These are phyloP conservation scores for Abrus pulchellus DNA, from an alignment of 306 rosid genomes.

Conservation along the genomic window DNA sequence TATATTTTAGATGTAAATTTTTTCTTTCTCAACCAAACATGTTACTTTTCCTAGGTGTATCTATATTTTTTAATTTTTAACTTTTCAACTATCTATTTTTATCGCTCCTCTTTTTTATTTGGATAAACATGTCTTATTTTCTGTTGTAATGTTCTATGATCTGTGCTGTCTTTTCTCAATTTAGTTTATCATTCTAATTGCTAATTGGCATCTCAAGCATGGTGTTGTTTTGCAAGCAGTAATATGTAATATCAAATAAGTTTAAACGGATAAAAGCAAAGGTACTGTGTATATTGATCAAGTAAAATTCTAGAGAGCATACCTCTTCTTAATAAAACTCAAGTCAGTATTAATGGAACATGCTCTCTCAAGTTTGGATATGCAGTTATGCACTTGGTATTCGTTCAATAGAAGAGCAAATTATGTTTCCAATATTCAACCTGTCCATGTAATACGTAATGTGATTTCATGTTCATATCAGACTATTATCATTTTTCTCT, in stretches of 20 bases:
- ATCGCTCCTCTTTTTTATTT: background rate
- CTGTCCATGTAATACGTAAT: background rate
- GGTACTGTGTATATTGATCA: slow-evolving; percentile 11
- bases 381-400: background rate
- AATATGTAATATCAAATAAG: background rate
- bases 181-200: slow-evolving; percentile 10
- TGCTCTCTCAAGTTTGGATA: background rate
- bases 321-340: background rate
- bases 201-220: slow-evolving; percentile 7
- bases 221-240: slow-evolving; percentile 16
- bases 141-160: background rate
- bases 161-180: background rate
- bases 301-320: background rate
- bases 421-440: slow-evolving; percentile 17
- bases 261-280: background rate
- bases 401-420: background rate
- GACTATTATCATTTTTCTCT: slow-evolving; percentile 23
- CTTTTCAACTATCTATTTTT: too few species aligned
- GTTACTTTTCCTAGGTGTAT: too few species aligned
- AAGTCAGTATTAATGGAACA: background rate
- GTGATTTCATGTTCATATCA: slow-evolving; percentile 34
- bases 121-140: background rate
- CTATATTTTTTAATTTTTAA: too few species aligned
- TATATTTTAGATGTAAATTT: too few species aligned
- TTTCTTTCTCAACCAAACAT: too few species aligned